A percentile compares a stretch with the other conserved stretches of the same genome.
These are phyloP conservation scores for Tolypocladium endophyticum DNA, from an alignment of 2,329 filamentous ascomycete species.

Conservation along the genomic window DNA sequence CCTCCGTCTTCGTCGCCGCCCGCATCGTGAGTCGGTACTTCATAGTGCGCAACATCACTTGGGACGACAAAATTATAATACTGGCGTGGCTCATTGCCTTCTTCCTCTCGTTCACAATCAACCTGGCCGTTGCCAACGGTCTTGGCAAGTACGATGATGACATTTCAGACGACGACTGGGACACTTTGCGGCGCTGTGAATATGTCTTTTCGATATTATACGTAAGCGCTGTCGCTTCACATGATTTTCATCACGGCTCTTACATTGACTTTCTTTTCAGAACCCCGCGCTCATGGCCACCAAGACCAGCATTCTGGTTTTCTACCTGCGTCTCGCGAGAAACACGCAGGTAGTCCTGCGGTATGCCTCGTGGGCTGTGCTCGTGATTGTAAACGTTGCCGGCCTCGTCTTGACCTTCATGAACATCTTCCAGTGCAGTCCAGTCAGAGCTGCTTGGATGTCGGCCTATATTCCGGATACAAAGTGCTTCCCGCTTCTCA, in stretches of 20 bases:
- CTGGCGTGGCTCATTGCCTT: slow-evolving; percentile 66
- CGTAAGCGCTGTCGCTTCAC: slow-evolving; percentile 23
- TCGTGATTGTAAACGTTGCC: slow-evolving; percentile 68
- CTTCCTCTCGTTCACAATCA: slow-evolving; percentile 56
- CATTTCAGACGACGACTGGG: slow-evolving; percentile 38
- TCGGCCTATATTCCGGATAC: slow-evolving; percentile 19
- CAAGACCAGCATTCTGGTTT: slow-evolving; percentile 86
- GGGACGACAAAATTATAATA: slow-evolving; percentile 75
- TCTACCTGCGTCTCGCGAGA: slow-evolving; percentile 75
- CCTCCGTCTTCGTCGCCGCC: slow-evolving; percentile 64
- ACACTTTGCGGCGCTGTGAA: slow-evolving; percentile 46
- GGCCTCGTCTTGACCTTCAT: slow-evolving; percentile 73
- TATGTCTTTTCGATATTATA: slow-evolving; percentile 57
- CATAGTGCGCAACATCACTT: slow-evolving; percentile 60
- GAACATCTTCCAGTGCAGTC: slow-evolving; percentile 78
- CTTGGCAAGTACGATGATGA: slow-evolving; percentile 57
- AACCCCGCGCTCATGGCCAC: slow-evolving; percentile 85
- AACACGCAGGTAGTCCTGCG: slow-evolving; percentile 67
- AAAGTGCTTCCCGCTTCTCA: slow-evolving; percentile 46
- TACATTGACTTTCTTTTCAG: slow-evolving; percentile 25
- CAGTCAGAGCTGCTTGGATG: slow-evolving; percentile 60
- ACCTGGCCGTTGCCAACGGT: slow-evolving; percentile 51
- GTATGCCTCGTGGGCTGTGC: slow-evolving; percentile 69
- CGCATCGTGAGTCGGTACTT: slow-evolving; percentile 62
- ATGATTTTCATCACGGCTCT: not conserved